Base-by-base conservation (phyloP, 345 rosid species). In the Bruguiera parviflora region DNA sequence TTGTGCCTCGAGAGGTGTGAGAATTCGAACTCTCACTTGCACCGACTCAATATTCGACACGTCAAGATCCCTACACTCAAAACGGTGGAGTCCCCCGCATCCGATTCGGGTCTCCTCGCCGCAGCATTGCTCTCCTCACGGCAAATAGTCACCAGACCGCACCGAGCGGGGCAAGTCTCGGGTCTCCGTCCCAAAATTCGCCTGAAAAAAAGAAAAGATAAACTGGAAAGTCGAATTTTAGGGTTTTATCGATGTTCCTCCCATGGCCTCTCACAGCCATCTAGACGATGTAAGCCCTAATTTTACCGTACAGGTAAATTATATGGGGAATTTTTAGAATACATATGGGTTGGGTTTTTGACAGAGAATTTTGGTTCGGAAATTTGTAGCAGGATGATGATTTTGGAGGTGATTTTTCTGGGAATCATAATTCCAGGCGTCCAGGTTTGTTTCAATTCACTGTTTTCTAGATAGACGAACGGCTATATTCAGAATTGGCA, bases 361-460 rank as follows among this genome's bases (percentile, higher is more conserved):
- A 60, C 46, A 19, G 19, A 24, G 2, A 52, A 28, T 64, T 4
- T 20, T 24, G 5, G 6, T 22, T 22, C 13, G 22, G 6, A 13
- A 43, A 43, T 10, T 11, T 11, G 15, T 13, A 43, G 22, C 75
- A 91, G 82, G 98, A 94, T 65, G 98, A 94, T 77, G 97, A 88
- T 80, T 94, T 94, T 70, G 98, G 97, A 5, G 93, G 96, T 15
- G 97, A 92, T 72, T 86, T 82, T 72, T 58, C 89, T 1, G 90
- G 85, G 35, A 69, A 72, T 53, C 84, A 84, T 70, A 78, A 71
- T 53, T 20, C 77, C 19, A 77, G 83, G 69, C 83, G 78, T 70
- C 76, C 97, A 77, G 97, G 97, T 94, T 56, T 31, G 53, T 5
- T 51, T 32, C 59, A 4, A 18, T 22, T 29, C 32, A 5, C 16